Base-by-base conservation (phyloP, 2,329 filamentous ascomycete genomes). In the Trichophyton mentagrophytes region DNA sequence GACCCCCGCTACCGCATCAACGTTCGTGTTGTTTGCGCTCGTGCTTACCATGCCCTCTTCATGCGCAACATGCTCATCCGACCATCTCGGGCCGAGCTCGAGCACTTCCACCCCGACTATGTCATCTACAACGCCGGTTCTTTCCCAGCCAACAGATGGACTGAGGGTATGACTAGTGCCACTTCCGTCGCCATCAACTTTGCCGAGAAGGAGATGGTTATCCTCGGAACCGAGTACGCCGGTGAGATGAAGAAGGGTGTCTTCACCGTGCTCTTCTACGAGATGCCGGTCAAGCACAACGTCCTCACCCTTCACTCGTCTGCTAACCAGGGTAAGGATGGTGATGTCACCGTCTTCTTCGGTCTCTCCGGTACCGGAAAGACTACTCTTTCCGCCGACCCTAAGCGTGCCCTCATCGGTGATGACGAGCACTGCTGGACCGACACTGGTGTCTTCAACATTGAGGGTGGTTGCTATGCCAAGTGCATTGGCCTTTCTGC, bases 51-150 rank as follows among this genome's bases (percentile, higher is more conserved):
- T 83, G 93, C 93, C 65, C 85, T 99, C 66, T 99, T 99, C 85
- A 99, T 99, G 93, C 89, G 91, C 74, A 99, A 99, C 83, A 99
- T 99, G 93, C 88, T 99, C 73, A 99, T 99, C 81, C 88, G 93
- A 69, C 93, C 93, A 65, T 81, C 86, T 59, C 84, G 84, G 65
- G 89, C 95, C 78, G 91, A 99, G 81, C 86, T 99, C 60, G 88
- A 96, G 80, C 85, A 90, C 79, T 99, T 99, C 85, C 89, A 96
- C 77, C 93, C 93, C 70, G 92, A 99, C 82, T 99, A 99, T 82
- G 92, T 92, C 71, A 97, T 99, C 80, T 99, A 99, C 87, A 99
- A 99, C 75, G 93, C 91, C 65, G 93, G 93, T 68, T 89, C 89
- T 65, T 99, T 99, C 88, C 93, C 93, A 55, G 93, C 93, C 73